Conservation (phyloP, 371 early-diverging fungal species). For the Parasitella parasitica region DNA sequence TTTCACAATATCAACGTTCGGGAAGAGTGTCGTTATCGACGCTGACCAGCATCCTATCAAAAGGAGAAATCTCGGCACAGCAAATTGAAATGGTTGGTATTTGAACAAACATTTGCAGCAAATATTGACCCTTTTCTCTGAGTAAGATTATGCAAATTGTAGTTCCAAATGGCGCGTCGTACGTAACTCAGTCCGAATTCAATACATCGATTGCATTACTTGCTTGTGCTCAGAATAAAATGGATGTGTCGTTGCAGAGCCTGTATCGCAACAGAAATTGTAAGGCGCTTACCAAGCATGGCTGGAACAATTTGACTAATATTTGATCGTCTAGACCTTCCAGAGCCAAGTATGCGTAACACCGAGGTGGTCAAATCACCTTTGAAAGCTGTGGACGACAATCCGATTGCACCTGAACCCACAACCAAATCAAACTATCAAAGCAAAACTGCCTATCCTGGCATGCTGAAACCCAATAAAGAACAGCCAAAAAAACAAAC, state of each 20-base stretch:
- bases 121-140: background rate
- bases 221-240: constrained; percentile 70
- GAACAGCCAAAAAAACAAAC: background rate
- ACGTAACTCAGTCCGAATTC: constrained; percentile 62
- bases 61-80: constrained; percentile 44
- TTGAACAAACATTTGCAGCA: background rate
- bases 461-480: constrained; percentile 13
- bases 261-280: constrained; percentile 30
- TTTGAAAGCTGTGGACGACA: background rate
- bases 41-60: constrained; percentile 44
- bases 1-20: constrained; percentile 42
- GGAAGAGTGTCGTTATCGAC: constrained; percentile 49
- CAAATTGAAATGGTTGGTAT: constrained; percentile 46
- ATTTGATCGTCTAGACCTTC: constrained; percentile 19
- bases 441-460: constrained; percentile 14
- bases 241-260: constrained; percentile 29
- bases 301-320: background rate
- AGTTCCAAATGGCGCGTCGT: constrained; percentile 46
- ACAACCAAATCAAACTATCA: constrained; percentile 1
- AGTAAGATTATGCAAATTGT: constrained; percentile 47
- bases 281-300: no score
- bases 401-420: constrained; percentile 4
- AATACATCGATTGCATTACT: constrained; percentile 66
- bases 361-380: background rate
- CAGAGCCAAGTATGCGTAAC: constrained; percentile 21